These are phyloP conservation scores for Ceratocystiopsis minuta DNA, from an alignment of 2,329 filamentous ascomycete genomes.

Conservation along the genomic window DNA sequence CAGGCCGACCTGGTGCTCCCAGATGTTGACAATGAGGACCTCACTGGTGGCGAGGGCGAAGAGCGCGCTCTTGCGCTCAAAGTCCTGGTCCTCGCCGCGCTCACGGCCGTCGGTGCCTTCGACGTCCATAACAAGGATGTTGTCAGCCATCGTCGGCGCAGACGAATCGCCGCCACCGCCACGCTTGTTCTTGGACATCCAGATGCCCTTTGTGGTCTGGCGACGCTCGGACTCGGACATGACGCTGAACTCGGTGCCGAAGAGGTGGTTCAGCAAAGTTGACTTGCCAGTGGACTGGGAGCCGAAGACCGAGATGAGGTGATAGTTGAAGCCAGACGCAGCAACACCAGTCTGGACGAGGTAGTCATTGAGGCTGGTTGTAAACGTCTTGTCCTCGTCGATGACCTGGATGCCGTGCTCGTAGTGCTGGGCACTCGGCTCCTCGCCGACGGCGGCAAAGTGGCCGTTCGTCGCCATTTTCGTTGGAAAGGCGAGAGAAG, in stretches of 20 bases:
- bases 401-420: constrained; percentile 95
- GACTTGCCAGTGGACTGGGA: constrained; percentile 98
- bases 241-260: constrained; percentile 89
- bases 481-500: background rate
- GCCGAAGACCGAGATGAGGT: constrained; percentile 96
- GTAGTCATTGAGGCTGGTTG: constrained; percentile 75
- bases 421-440: constrained; percentile 48
- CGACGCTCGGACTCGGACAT: constrained; percentile 90
- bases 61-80: constrained; percentile 92
- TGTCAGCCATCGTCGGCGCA: constrained; percentile 60
- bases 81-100: constrained; percentile 94
- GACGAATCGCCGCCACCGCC: constrained; percentile 20
- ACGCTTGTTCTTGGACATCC: constrained; percentile 95
- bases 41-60: constrained; percentile 96
- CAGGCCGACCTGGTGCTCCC: constrained; percentile 95
- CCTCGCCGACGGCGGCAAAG: constrained; percentile 55
- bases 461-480: constrained; percentile 52
- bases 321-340: constrained; percentile 92
- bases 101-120: constrained; percentile 95
- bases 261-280: constrained; percentile 86
- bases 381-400: constrained; percentile 92
- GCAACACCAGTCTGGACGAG: constrained; percentile 63
- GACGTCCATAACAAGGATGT: constrained; percentile 98
- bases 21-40: constrained; percentile 95
- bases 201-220: constrained; percentile 98